phyloP scores from a whole-genome alignment of 768 basidiomycete species.

The Hericium coralloides region DNA sequence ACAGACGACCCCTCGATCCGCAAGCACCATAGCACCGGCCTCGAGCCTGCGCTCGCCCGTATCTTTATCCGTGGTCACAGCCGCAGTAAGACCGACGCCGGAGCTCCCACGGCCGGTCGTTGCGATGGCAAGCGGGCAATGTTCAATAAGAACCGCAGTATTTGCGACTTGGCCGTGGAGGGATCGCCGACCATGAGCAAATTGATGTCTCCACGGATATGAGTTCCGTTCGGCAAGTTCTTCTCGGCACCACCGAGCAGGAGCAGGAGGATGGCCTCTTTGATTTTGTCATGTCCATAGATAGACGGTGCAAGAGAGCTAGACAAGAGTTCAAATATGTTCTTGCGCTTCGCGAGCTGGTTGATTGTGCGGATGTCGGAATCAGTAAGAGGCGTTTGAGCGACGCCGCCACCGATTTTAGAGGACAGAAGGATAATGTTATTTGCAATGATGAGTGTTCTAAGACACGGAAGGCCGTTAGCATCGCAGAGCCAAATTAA shows the following conservation, averaged over 20 bases:
- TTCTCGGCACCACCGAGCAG: slow-evolving; percentile 96
- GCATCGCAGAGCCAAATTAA: background rate
- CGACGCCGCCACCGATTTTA: slow-evolving; percentile 91
- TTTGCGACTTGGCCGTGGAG: slow-evolving; percentile 95
- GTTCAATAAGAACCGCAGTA: slow-evolving; percentile 91
- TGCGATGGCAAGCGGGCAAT: slow-evolving; percentile 94
- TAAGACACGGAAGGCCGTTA: slow-evolving; percentile 22
- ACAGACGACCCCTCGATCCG: slow-evolving; percentile 96
- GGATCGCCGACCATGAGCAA: slow-evolving; percentile 99
- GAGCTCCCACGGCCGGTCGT: slow-evolving; percentile 97
- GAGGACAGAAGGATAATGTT: slow-evolving; percentile 92
- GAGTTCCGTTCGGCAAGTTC: slow-evolving; percentile 94
- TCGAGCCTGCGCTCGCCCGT: slow-evolving; percentile 95
- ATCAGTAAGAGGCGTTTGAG: slow-evolving; percentile 86
- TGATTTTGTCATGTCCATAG: slow-evolving; percentile 93
- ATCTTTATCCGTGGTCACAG: slow-evolving; percentile 96
- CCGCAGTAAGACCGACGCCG: slow-evolving; percentile 98
- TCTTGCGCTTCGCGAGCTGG: slow-evolving; percentile 78
- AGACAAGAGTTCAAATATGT: slow-evolving; percentile 84
- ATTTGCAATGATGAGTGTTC: slow-evolving; percentile 89
- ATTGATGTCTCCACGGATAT: slow-evolving; percentile 99
- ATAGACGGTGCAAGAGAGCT: slow-evolving; percentile 97
- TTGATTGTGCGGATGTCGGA: slow-evolving; percentile 95
- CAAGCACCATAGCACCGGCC: slow-evolving; percentile 98
- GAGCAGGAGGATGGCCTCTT: slow-evolving; percentile 85